Conservation (phyloP, 306 rosid genomes). For the Prunus mume region DNA sequence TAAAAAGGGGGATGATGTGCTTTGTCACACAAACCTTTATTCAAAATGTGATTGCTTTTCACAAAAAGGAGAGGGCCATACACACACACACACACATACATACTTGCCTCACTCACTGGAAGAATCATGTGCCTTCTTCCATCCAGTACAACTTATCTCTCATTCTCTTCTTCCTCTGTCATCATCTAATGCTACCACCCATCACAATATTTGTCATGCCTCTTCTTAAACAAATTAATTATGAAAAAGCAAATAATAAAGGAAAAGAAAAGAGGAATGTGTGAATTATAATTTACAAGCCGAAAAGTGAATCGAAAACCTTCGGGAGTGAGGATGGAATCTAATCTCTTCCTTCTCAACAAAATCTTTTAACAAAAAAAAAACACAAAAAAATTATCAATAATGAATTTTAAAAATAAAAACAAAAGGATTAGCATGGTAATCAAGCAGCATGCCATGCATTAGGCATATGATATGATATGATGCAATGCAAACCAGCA, state of each 20-base stretch:
- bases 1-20: background rate
- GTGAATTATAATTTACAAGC: conserved; percentile 31
- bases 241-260: background rate
- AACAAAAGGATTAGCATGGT: background rate
- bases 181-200: too few relatives aligned
- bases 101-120: too few relatives aligned
- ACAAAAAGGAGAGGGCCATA: too few relatives aligned
- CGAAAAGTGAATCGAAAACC: conserved; percentile 40
- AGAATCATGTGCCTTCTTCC: too few relatives aligned
- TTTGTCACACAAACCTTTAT: too few relatives aligned
- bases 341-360: background rate
- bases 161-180: too few relatives aligned
- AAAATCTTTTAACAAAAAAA: background rate
- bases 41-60: too few relatives aligned
- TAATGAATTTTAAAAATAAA: background rate
- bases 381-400: background rate
- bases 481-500: background rate
- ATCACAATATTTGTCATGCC: too few relatives aligned
- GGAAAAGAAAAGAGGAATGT: conserved; percentile 11
- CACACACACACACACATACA: too few relatives aligned
- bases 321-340: conserved; percentile 77
- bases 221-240: background rate
- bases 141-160: too few relatives aligned
- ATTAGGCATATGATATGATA: too few relatives aligned
- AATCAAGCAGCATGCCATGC: background rate